Base-by-base conservation (phyloP, 441 rosid species). In the Arabidopsis hybrid region DNA sequence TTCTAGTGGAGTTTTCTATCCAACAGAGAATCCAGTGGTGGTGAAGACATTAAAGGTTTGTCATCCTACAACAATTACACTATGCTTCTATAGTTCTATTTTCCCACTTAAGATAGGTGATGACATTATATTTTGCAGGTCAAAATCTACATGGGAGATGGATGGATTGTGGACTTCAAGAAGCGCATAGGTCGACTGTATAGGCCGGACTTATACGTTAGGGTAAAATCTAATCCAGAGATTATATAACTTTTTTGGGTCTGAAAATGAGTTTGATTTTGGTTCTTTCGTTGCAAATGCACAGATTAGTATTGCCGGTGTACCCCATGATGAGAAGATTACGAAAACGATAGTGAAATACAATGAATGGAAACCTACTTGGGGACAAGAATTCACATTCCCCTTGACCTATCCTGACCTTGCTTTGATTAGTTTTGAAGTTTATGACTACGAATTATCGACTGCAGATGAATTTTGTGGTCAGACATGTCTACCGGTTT, bases 1-100 rank as follows among this genome's bases (percentile, higher is more conserved):
- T 52, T 6, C 35, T 52, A 26, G 35, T 52, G 58, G 58, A 52
- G 58, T 52, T 52, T 52, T 52, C 35, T 52, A 26, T 52, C 58
- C 35, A 5, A 26, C 14, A 26, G 14, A 1, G 1, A 2, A 26
- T 26, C 57, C 34, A 21, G 8, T 5, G 14, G 14, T 21, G 4
- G 10, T 1, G 35, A 52, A 5, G 35, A 52, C 14, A 8, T 52
- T 52, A 52, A 52, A 21, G 58, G 58, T 52, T 26, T 21, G 14
- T 52, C 57, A 52, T 21, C 7, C 56, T 21, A 52, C 14, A 52
- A 52, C 57, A 4, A 52, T 21, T 39, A 2, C 8, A 4, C 13
- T 39, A 21, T 21, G n/a, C 32, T 51, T 51, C 57, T 1, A 21
- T 51, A n/a, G n/a, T n/a, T n/a, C n/a, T n/a, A n/a, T n/a, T 10